Evolutionary conservation across 805 yeast genomes (phyloP), one percentile per base, ranked within the genome.

Genomic region (Torulaspora indica): DNA sequence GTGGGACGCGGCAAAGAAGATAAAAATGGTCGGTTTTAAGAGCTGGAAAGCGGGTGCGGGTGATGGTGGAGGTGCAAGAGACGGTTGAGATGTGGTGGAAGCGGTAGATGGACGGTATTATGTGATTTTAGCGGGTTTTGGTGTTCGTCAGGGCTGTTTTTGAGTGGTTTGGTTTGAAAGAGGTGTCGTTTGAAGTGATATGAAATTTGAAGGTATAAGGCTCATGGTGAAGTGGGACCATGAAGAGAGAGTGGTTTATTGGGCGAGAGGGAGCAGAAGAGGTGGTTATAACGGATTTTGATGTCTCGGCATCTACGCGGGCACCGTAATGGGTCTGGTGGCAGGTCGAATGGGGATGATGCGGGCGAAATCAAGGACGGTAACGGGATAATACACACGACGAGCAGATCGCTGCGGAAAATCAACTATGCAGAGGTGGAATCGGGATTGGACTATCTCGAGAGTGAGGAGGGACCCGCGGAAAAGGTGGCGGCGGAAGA

Each of bases 391-490:
- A 42, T 53, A 7, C 67, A 62, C 35, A 60, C 69, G 3, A 55
- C 64, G 3, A 33, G 59, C 9, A 54, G 71, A 42, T 60, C 68
- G 1, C 51, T 65, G 52, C 56, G 60, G 40, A 67, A 58, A 42
- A 53, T 68, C 9, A 61, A 67, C 43, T 69, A 68, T 40, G 66
- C 71, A 1, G 68, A 61, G 35, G 53, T 65, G 2, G 72, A 67
- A 38, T 52, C 62, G 20, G 56, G 51, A n/a, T 51, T 58, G 15
- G 68, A 63, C 40, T 57, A 54, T 33, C 39, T 61, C n/a, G 60
- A 54, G 8, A 59, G 55, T 31, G 62, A 51, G 13, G 60, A 52
- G 13, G 49, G 34, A 23, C 42, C 39, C 15, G 28, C 20, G 14
- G 40, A 38, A 9, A 35, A 37, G 12, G 44, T 34, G n/a, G 27